A percentile compares a stretch with the other conserved stretches of the same genome.
Conservation (phyloP, 2,329 filamentous ascomycete species). For the Xylaria sp. region DNA sequence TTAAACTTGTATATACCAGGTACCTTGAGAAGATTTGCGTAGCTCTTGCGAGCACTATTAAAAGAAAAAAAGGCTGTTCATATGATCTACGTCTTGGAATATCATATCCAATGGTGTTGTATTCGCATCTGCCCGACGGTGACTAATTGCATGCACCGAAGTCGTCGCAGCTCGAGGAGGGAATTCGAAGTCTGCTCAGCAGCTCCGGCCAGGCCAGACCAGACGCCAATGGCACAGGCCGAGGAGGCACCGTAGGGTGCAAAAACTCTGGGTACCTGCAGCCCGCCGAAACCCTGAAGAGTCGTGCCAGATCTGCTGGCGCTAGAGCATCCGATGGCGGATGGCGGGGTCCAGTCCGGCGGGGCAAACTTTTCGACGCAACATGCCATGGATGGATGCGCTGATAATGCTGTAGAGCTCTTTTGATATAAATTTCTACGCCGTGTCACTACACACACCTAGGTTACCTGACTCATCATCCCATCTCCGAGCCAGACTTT, state of each 20-base stretch:
- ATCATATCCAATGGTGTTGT: no score
- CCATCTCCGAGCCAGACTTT: not conserved
- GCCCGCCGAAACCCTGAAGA: not conserved
- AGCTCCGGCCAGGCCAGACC: not conserved
- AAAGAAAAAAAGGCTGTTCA: not conserved
- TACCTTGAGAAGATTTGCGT: not conserved
- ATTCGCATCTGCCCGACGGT: not conserved
- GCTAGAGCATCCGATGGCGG: constrained; percentile 32
- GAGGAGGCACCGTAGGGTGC: not conserved
- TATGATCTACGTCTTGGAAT: not conserved
- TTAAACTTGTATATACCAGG: constrained; percentile 10
- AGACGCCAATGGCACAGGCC: not conserved
- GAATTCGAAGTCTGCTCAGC: not conserved
- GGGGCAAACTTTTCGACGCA: constrained; percentile 24
- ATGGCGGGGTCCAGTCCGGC: constrained; percentile 31
- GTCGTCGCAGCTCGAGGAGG: no score
- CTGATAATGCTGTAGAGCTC: no score
- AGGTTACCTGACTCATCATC: constrained; percentile 5
- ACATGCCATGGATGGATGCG: no score
- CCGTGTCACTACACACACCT: no score
- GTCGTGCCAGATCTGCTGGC: not conserved
- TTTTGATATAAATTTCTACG: constrained; percentile 6
- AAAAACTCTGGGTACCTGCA: not conserved
- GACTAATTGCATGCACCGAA: not conserved
- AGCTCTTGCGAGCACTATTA: not conserved